Base-by-base conservation (phyloP, 2,329 filamentous ascomycete species). In the Metarhizium robertsii region DNA sequence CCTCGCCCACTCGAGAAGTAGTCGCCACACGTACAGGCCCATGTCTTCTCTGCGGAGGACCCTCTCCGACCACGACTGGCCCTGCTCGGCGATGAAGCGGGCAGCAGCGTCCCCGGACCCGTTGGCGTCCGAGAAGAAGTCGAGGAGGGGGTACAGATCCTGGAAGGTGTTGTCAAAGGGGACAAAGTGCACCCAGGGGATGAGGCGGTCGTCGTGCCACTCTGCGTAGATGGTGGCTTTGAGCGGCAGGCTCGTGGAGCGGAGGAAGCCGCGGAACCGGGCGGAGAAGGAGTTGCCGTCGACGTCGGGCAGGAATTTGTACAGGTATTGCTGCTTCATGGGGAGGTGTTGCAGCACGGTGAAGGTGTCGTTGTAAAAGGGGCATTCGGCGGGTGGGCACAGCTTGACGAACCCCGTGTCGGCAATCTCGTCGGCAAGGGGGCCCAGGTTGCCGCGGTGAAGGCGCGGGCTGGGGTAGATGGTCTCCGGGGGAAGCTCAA, bases 211-310 rank as follows among this genome's bases (percentile, higher is more conserved):
- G 65, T 90, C 86, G 65, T 90, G 86, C 87, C 87, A 90, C 66
- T 90, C 87, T 8, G 80, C 73, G 65, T 87, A 90, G 47, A 90
- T 76, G 3, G 86, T 89, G 13, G 83, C 79, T 69, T 90, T 90
- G 65, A 90, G 79, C 1, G 84, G 83, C 38, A 88, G 67, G 49
- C 79, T 84, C 1, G 80, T 86, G 42, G 80, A 85, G 30, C 78
- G 74, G 8, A 90, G 71, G 61, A 89, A 85, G 0, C 76, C 78
- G 50, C 79, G 76, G 68, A 81, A 87, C n/a, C 83, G 76, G 4
- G 80, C 83, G 54, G 76, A 81, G 63, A 84, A 84, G 2, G 77
- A 79, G 68, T 84, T 81, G n/a, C 87, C 86, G 65, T 90, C 87
- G 48, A 87, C 78, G 64, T 90, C 86, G 0, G 84, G 79, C 1